Percentiles rank a stretch among this genome's conserved stretches.
phyloP scores from a whole-genome alignment of 495 filamentous ascomycete species.

The Aspergillus sclerotiicarbonarius region DNA sequence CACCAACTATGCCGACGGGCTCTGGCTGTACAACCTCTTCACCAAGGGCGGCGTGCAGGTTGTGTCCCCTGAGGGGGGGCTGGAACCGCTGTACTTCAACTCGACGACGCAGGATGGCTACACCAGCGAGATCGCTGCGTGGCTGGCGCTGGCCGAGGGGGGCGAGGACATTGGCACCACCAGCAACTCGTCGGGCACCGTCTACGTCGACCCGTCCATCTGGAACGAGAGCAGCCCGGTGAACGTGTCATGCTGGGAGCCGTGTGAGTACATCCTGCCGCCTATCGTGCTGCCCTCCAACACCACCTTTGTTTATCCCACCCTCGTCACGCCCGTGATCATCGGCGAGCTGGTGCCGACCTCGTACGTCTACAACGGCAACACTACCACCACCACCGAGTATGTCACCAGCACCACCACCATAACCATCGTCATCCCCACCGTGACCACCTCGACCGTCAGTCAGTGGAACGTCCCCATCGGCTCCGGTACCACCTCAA shows the following conservation, averaged over 20 bases:
- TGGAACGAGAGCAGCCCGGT: conserved; percentile 2
- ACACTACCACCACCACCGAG: neutral
- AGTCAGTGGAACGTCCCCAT: neutral
- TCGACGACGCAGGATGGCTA: conserved; percentile 1
- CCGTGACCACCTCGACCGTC: neutral
- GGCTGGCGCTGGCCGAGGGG: neutral
- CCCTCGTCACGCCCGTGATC: neutral
- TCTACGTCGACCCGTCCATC: neutral
- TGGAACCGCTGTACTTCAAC: conserved; percentile 5
- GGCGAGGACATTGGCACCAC: neutral
- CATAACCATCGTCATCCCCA: neutral
- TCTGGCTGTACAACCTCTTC: conserved; percentile 13
- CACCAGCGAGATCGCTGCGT: conserved; percentile 10
- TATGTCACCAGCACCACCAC: conserved; percentile 2
- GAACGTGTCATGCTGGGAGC: neutral
- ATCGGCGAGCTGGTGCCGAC: neutral
- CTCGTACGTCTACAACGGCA: neutral
- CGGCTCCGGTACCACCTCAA: neutral
- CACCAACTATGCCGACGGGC: conserved; percentile 5
- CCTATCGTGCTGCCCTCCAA: neutral
- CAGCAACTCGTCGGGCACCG: neutral
- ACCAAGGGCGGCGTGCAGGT: conserved; percentile 7
- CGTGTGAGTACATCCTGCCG: conserved; percentile 2
- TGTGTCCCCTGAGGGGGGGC: conserved; percentile 1
- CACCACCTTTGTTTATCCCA: conserved; percentile 1